Evolutionary conservation across 129 eudicot species (phyloP).

Genomic region (Lactuca saligna): DNA sequence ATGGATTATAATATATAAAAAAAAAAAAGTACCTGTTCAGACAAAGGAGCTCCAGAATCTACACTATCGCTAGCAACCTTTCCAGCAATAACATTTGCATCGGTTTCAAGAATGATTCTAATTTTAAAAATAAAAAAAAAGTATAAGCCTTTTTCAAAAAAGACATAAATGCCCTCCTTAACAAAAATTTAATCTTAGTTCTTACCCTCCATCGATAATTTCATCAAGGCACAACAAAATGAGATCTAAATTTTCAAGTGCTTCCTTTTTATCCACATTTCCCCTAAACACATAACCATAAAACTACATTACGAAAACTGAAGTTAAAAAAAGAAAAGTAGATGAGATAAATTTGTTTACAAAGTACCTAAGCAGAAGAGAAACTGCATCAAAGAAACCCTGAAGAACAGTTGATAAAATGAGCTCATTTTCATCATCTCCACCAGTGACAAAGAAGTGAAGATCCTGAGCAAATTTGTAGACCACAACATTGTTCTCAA

Average conservation of each 20-base stretch:
- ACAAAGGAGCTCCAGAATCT: conserved; percentile 63
- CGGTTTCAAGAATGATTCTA: conserved; percentile 71
- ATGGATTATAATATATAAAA: not conserved
- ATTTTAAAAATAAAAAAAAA: not conserved
- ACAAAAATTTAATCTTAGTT: not conserved
- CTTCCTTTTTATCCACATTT: conserved; percentile 77
- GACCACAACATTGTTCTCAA: conserved; percentile 67
- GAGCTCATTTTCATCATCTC: conserved; percentile 90
- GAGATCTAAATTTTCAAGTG: conserved; percentile 88
- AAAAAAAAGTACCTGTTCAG: conserved; percentile 56
- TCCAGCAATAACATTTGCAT: conserved; percentile 55
- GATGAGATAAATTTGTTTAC: not conserved
- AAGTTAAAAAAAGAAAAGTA: not conserved
- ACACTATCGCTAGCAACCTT: conserved; percentile 60
- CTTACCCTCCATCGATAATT: conserved; percentile 92
- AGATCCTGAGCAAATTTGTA: conserved; percentile 90
- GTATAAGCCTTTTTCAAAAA: no score
- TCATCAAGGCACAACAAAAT: conserved; percentile 88
- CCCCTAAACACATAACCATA: conserved; percentile 40
- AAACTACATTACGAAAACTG: not conserved
- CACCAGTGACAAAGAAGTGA: conserved; percentile 88
- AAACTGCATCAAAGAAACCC: conserved; percentile 91
- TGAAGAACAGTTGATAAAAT: conserved; percentile 74
- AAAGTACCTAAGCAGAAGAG: conserved; percentile 73
- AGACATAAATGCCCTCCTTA: no score